Evolutionary conservation across 371 early-diverging fungal species (phyloP), one percentile per base, ranked within the genome.

Genomic region (Cokeromyces recurvatus): DNA sequence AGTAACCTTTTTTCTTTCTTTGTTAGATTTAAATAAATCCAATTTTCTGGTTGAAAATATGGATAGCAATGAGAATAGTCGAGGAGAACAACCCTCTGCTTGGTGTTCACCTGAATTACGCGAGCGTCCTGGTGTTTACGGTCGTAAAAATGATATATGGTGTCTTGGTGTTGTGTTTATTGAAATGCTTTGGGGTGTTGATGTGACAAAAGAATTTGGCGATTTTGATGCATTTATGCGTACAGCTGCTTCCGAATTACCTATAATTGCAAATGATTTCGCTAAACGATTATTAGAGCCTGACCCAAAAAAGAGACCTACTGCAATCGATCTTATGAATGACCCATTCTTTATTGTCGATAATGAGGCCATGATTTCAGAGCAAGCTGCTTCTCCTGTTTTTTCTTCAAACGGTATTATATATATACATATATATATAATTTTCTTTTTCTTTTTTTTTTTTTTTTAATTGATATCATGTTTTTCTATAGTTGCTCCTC

Each of bases 61-160:
- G 68, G 68, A 70, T 66, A 51, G 66, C 47, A 25, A 56, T 42
- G 32, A 77, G 53, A 38, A 58, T 53, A 20, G 46, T 38, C 23
- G 48, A 35, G 12, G 48, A 7, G 39, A 48, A 31, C 8, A 53
- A 5, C 48, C 55, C 23, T 57, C 57, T 17, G 59, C 64, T 2
- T 78, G 86, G 69, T 57, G 64, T 5, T 68, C 82, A 0, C 84
- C 85, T 8, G 86, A 85, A 62, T 50, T 78, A 22, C 54, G 69
- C 7, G 77, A 81, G 8, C 53, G 74, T 4, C 77, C 83, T 0
- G 81, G 80, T 15, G 56, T 77, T 9, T 76, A 77, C 47, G 74
- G 77, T 17, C 68, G 87, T 35, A 87, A 89, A 51, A 84, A 81
- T 50, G 90, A 90, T 60, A 76, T 90, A 16, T 90, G 87, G 86